These are phyloP conservation scores for Chaetomidium leptoderma DNA, from an alignment of 495 filamentous ascomycete genomes.

Conservation along the genomic window DNA sequence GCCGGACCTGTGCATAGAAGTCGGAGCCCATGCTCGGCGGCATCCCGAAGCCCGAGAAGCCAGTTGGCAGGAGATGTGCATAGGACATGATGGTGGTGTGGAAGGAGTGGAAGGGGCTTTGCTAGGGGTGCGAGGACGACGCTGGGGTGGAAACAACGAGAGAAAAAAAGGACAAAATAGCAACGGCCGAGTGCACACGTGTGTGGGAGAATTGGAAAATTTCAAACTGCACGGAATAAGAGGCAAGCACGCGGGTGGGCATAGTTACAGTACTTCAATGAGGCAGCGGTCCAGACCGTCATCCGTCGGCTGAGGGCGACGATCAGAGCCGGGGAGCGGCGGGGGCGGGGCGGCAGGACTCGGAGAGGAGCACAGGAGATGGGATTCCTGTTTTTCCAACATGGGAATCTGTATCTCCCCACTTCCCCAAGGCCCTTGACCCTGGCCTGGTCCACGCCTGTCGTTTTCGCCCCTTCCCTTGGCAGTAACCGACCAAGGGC, in stretches of 20 bases:
- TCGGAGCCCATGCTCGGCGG: conserved; percentile 8
- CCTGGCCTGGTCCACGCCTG: no score
- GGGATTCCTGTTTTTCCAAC: conserved; percentile 25
- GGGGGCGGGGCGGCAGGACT: conserved; percentile 11
- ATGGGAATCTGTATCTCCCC: conserved; percentile 19
- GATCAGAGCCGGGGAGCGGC: conserved; percentile 8
- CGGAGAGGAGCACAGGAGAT: conserved; percentile 26
- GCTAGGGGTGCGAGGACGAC: no score
- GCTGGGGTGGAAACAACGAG: no score
- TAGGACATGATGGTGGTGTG: conserved; percentile 43
- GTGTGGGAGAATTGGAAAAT: no score
- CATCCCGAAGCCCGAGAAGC: conserved; percentile 10
- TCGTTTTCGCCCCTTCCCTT: no score
- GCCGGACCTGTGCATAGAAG: conserved; percentile 16
- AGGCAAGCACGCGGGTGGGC: no score
- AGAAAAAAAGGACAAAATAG: no score
- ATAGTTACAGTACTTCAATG: neutral
- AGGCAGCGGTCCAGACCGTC: conserved; percentile 3
- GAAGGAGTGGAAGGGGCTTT: no score
- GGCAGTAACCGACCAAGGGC: no score
- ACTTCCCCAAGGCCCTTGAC: neutral
- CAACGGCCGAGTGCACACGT: no score
- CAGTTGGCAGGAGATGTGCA: conserved; percentile 26
- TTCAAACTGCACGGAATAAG: neutral
- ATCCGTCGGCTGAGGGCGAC: neutral